Evolutionary conservation across 2,329 filamentous ascomycete genomes (phyloP), one percentile per base, ranked within the genome.

Genomic region (Penicillium griseofulvum): DNA sequence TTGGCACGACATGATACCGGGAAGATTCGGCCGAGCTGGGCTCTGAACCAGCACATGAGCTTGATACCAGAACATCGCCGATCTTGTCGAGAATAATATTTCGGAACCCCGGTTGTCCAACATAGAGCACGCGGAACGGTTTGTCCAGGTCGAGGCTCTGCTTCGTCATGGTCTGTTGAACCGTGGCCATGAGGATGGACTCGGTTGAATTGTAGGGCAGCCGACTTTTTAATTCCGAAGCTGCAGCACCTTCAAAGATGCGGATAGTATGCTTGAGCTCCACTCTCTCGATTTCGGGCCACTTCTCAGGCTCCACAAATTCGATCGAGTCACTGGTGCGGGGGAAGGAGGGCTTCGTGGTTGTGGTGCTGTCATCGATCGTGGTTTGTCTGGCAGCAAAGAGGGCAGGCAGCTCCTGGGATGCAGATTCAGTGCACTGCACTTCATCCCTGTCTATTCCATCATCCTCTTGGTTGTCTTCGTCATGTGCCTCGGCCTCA

Each of bases 1-100:
- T 76, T 11, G 78, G 78, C 34, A 80, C 74, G 53, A 80, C 74
- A 63, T 78, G 77, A 58, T 77, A 80, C 41, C 75, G 72, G 34
- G 76, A 76, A 16, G 76, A 74, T 49, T 76, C 72, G 19, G 69
- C 63, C 19, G 69, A 74, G 59, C 69, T 71, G 34, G 63, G 66
- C 49, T 68, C 69, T 10, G 67, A 68, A 36, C 66, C 65, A 48
- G 67, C 62, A 24, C 60, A 63, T 19, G 72, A 69, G 56, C 73
- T 74, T 17, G 76, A 74, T 7, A 78, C 76, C 26, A 80, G 59
- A 11, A 77, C 76, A 59, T 78, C 76, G 10, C 76, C 78, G 17
- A 80, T 73, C 57, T 80, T 80, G 59, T 77, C 74, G 14, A 79
- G 68, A 44, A 79, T 70, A 34, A 71, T 72, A 38, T 73, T 71